Evolutionary conservation across 495 filamentous ascomycete genomes (phyloP).

Genomic region (Penicillium chermesinum): DNA sequence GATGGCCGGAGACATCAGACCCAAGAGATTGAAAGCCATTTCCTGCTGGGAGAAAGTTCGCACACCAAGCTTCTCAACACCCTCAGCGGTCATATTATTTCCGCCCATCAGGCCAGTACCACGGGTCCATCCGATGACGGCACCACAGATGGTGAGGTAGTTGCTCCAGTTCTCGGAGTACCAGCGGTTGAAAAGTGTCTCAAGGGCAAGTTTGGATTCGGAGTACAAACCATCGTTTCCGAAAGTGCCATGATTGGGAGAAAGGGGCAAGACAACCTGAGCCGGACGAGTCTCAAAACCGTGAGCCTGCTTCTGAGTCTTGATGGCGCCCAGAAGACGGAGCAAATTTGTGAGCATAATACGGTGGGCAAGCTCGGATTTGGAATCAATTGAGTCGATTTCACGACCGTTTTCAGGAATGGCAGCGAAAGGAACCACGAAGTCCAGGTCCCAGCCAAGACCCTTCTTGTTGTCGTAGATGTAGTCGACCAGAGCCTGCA

Average conservation of each 20-base stretch:
- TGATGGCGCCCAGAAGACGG: slow-evolving; percentile 83
- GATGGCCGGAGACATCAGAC: slow-evolving; percentile 90
- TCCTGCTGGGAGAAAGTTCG: slow-evolving; percentile 98
- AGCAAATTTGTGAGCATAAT: slow-evolving; percentile 99
- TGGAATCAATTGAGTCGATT: slow-evolving; percentile 95
- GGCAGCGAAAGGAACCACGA: slow-evolving; percentile 91
- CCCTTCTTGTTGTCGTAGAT: slow-evolving; percentile 97
- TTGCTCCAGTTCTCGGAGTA: slow-evolving; percentile 95
- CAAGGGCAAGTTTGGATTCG: slow-evolving; percentile 92
- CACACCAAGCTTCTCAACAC: slow-evolving; percentile 91
- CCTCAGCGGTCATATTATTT: slow-evolving; percentile 97
- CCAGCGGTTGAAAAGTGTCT: slow-evolving; percentile 99
- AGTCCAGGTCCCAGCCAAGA: slow-evolving; percentile 97
- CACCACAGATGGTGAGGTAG: slow-evolving; percentile 97
- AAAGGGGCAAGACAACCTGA: slow-evolving; percentile 92
- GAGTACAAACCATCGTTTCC: slow-evolving; percentile 98
- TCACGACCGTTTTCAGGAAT: slow-evolving; percentile 97
- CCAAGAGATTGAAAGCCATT: slow-evolving; percentile 98
- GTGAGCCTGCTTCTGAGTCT: slow-evolving; percentile 76
- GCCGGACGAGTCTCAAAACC: slow-evolving; percentile 94
- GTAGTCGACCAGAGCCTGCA: slow-evolving; percentile 87
- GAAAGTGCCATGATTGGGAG: slow-evolving; percentile 97
- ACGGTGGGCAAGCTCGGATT: slow-evolving; percentile 95
- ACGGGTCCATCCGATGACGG: slow-evolving; percentile 98
- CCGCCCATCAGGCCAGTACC: slow-evolving; percentile 97